Base-by-base conservation (phyloP, 2,329 filamentous ascomycete genomes). In the Trichoderma oligosporum region DNA sequence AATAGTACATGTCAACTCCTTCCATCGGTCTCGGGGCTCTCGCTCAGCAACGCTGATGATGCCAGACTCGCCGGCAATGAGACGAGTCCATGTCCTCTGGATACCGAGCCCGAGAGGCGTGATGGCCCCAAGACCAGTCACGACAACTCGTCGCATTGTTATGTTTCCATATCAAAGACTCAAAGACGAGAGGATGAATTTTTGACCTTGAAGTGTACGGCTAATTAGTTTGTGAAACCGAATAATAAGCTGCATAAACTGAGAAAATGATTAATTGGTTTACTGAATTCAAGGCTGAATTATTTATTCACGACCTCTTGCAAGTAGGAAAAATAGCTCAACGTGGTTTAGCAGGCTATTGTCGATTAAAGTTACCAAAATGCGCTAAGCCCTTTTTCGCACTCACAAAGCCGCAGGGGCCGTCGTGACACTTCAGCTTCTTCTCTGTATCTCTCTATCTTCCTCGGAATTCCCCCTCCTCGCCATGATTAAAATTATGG, bases 91-190 rank as follows among this genome's bases (percentile, higher is more conserved):
- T 60, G 89, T 89, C 56, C 78, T 83, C 63, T 83, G 84, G 61
- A 88, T 80, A 61, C 91, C 91, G 58, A 95, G 84, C 61, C 89
- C 92, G 24, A 97, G 78, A 58, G 92, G 92, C 63, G 89, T 91
- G 65, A 94, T 82, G 69, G 88, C 88, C 61, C 90, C 89, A 48
- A 94, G 78, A 67, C 90, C 89, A 53, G 90, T 94, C 69, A 94
- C 86, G 66, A 93, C 90, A 65, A 94, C 89, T 65, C 89, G 84
- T 69, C 85, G 81, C 79, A 85, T 84, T 62, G 22, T 45, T 45
- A 66, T 73, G 64, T 58, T 74, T 68, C 73, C 77, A 81, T 77
- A 53, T 61, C 68, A 68, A n/a, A 31, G 52, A 20, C 29, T 1
- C 11, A 4, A 14, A 24, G 4, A 2, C n/a, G n/a, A n/a, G 29